Conservation (phyloP, 1,284 basidiomycete genomes). For the Ganoderma leucocontextum region DNA sequence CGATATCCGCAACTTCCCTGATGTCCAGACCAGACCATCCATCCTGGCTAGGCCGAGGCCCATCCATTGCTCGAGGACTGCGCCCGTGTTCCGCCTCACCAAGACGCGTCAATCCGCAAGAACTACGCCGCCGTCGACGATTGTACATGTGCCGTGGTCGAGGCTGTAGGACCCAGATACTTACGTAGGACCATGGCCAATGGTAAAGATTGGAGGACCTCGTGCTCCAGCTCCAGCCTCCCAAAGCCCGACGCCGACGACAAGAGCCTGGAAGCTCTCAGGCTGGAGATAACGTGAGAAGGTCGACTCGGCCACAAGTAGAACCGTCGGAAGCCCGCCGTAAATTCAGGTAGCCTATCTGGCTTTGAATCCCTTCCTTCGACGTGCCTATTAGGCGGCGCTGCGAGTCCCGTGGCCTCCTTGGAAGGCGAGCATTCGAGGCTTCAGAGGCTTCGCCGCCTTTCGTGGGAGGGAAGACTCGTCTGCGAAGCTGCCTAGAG, state of each 20-base stretch:
- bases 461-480: not conserved
- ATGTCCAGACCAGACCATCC: not conserved
- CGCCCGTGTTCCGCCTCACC: not conserved
- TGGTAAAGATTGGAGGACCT: not conserved
- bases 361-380: not conserved
- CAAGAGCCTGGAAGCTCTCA: not conserved
- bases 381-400: not conserved
- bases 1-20: not conserved
- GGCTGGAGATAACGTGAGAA: not conserved
- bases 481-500: not conserved
- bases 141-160: not conserved
- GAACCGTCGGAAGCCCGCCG: not conserved
- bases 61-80: not conserved
- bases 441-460: not conserved
- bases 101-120: not conserved
- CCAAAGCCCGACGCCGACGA: not conserved
- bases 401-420: not conserved
- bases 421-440: not conserved
- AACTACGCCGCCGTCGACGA: not conserved
- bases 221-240: not conserved
- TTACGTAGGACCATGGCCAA: no score
- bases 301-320: not conserved
- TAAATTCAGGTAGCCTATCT: conserved; percentile 1
- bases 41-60: not conserved
- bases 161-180: not conserved